A percentile compares a stretch with the other conserved stretches of the same genome.
phyloP scores from a whole-genome alignment of 2,329 filamentous ascomycete genomes.

The Aspergillus latus region DNA sequence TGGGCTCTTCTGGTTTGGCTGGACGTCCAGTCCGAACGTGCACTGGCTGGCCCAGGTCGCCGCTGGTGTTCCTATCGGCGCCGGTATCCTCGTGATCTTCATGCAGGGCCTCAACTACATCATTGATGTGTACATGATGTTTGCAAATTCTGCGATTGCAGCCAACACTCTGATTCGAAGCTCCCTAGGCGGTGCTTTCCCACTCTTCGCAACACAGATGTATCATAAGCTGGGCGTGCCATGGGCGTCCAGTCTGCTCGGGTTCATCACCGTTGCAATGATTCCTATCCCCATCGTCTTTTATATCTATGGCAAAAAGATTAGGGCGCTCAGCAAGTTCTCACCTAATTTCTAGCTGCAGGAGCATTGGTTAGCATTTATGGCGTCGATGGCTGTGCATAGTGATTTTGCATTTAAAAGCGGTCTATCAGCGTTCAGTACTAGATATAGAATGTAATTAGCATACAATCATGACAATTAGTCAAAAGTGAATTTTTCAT shows the following conservation, averaged over 20 bases:
- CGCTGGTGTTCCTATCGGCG: slow-evolving; percentile 44
- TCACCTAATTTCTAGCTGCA: slow-evolving; percentile 26
- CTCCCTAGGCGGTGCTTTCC: slow-evolving; percentile 34
- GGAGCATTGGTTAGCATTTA: background rate
- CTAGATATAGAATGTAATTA: background rate
- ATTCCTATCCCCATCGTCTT: slow-evolving; percentile 50
- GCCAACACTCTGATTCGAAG: slow-evolving; percentile 39
- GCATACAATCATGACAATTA: background rate
- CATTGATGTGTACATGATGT: slow-evolving; percentile 41
- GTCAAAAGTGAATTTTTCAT: background rate
- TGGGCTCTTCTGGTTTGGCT: slow-evolving; percentile 52
- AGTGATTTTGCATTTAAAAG: slow-evolving; percentile 1
- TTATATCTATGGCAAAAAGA: slow-evolving; percentile 46
- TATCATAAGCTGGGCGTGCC: slow-evolving; percentile 37
- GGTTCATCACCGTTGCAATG: slow-evolving; percentile 38
- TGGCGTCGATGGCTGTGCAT: slow-evolving; percentile 1
- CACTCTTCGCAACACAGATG: slow-evolving; percentile 34
- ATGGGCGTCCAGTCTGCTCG: slow-evolving; percentile 40
- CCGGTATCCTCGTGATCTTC: slow-evolving; percentile 44
- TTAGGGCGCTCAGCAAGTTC: slow-evolving; percentile 48
- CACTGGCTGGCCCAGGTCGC: slow-evolving; percentile 49
- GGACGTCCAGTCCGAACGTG: slow-evolving; percentile 43
- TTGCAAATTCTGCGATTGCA: slow-evolving; percentile 42
- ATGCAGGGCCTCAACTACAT: slow-evolving; percentile 43
- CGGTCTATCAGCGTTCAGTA: background rate